Evolutionary conservation across 805 yeast species (phyloP).

Genomic region (Candida mattraensis): DNA sequence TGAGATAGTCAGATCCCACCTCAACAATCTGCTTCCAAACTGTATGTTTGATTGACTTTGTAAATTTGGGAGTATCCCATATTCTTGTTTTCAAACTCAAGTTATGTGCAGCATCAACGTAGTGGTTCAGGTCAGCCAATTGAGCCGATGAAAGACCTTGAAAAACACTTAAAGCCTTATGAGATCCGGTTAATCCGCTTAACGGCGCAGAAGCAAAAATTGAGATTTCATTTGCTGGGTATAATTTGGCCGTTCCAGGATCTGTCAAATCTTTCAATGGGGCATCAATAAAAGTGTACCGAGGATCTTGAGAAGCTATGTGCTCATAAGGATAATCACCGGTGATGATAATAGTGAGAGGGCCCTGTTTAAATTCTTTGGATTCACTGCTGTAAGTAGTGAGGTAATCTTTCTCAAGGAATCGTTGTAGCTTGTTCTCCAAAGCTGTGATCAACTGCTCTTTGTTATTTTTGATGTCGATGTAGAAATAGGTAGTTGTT

Average conservation of each 20-base stretch:
- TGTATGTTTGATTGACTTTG: constrained; percentile 41
- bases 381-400: constrained; percentile 44
- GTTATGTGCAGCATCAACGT: constrained; percentile 42
- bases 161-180: constrained; percentile 11
- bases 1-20: constrained; percentile 55
- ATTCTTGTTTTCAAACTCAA: constrained; percentile 55
- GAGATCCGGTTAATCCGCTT: constrained; percentile 19
- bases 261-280: constrained; percentile 37
- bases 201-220: constrained; percentile 27
- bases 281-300: constrained; percentile 52
- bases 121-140: constrained; percentile 25
- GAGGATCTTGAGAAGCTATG: constrained; percentile 25
- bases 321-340: constrained; percentile 58
- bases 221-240: constrained; percentile 23
- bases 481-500: constrained; percentile 54
- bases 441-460: constrained; percentile 43
- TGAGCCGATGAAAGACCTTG: constrained; percentile 38
- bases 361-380: constrained; percentile 44
- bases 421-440: constrained; percentile 42
- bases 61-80: constrained; percentile 76
- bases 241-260: constrained; percentile 14
- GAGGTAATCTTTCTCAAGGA: constrained; percentile 49
- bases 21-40: constrained; percentile 51
- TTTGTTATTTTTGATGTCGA: constrained; percentile 58
- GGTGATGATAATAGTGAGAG: constrained; percentile 60